These are phyloP conservation scores for Colletotrichum cereale DNA, from an alignment of 2,329 filamentous ascomycete species.

Conservation along the genomic window DNA sequence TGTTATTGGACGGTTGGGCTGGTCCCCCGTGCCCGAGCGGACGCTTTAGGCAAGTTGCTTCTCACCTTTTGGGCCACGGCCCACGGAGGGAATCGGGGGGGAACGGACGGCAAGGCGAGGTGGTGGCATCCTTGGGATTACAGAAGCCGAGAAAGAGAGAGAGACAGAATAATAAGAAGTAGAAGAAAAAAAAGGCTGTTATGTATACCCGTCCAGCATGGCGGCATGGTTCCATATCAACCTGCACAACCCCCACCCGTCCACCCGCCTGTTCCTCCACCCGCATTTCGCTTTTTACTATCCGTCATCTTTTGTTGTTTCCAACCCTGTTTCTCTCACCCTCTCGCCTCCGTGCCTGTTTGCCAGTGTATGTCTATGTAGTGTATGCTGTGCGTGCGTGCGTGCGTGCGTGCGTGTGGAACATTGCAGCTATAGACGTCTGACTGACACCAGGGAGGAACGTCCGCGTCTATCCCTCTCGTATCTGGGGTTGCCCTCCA, in stretches of 20 bases:
- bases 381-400: neutral
- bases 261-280: neutral
- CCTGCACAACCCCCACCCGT: neutral
- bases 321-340: neutral
- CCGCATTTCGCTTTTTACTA: neutral
- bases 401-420: neutral
- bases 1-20: neutral
- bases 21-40: neutral
- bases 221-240: constrained; percentile 1
- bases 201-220: neutral
- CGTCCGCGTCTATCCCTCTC: constrained; percentile 36
- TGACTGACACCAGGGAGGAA: constrained; percentile 40
- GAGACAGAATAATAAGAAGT: too few species aligned
- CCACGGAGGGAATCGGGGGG: constrained; percentile 35
- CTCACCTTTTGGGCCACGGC: constrained; percentile 13
- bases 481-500: constrained; percentile 34
- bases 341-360: neutral
- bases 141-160: too few species aligned
- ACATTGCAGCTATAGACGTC: constrained; percentile 8
- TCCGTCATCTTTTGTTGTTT: neutral
- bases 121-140: neutral
- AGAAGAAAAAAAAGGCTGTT: too few species aligned
- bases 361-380: neutral
- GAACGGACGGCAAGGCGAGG: constrained; percentile 23
- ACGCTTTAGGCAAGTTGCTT: constrained; percentile 21